phyloP scores from a whole-genome alignment of 768 basidiomycete species.

The Termitomyces sp. region DNA sequence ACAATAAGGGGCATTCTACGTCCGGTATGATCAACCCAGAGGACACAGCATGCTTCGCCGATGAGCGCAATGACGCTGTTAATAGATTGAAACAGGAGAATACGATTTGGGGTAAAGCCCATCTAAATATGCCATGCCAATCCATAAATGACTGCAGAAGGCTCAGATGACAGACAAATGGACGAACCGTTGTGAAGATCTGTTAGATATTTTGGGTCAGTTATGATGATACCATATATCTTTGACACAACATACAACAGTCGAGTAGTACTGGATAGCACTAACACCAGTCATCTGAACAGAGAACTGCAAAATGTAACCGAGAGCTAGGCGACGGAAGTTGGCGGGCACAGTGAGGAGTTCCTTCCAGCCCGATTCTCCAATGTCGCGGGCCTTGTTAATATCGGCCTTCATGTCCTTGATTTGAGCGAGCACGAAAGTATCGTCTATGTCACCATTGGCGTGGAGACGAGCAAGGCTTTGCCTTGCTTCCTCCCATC shows the following conservation, averaged over 20 bases:
- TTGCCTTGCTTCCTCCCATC: conserved; percentile 40
- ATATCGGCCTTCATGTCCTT: conserved; percentile 42
- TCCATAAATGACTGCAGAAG: neutral
- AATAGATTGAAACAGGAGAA: conserved; percentile 51
- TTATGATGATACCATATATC: neutral
- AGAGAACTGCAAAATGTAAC: conserved; percentile 49
- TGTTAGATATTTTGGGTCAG: conserved; percentile 4
- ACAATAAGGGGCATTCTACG: conserved; percentile 38
- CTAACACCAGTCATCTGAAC: conserved; percentile 63
- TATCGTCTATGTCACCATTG: conserved; percentile 42
- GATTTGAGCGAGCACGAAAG: conserved; percentile 45
- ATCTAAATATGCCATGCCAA: conserved; percentile 30
- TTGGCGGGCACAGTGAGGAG: conserved; percentile 40
- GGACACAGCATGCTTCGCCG: conserved; percentile 45
- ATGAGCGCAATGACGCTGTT: conserved; percentile 53
- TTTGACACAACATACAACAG: conserved; percentile 25
- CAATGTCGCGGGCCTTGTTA: conserved; percentile 29
- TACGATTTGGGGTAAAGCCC: conserved; percentile 41
- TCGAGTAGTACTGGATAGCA: conserved; percentile 54
- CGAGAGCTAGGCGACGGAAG: conserved; percentile 43
- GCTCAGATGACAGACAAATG: conserved; percentile 8
- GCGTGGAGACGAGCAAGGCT: conserved; percentile 53
- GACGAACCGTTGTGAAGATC: conserved; percentile 34
- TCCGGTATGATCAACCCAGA: conserved; percentile 42
- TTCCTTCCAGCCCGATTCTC: conserved; percentile 39